Evolutionary conservation across 2,329 filamentous ascomycete species (phyloP), one percentile per base, ranked within the genome.

Genomic region (Nannizziopsis arthrosporioides): DNA sequence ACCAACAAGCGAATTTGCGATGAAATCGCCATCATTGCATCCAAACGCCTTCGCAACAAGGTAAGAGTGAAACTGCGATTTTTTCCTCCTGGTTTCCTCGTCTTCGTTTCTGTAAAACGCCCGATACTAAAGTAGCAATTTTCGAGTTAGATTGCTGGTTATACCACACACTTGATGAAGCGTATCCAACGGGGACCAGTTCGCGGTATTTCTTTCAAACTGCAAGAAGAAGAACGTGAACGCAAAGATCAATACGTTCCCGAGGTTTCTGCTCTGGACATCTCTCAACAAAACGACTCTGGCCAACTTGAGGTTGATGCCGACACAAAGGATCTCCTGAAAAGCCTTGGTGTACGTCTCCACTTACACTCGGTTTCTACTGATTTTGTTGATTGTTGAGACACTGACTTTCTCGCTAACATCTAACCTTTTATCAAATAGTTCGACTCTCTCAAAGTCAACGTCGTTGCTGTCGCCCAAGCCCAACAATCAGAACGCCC

Each of bases 221-320:
- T 98, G 54, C 92, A 98, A 78, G 92, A 98, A 79, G 92, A 98
- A 80, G 92, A 98, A 84, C 87, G 92, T 81, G 92, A 98, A 78
- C 85, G 92, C 72, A 98, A 98, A 85, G 92, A 98, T 79, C 92
- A 98, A 80, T 98, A 95, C 78, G 92, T 98, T 59, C 92, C 92
- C 68, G 92, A 98, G 77, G 80, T 98, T 63, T 98, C 93, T 54
- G 92, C 92, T 68, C 85, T 98, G 70, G 92, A 98, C 80, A 94
- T 95, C 78, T 82, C 84, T 68, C 87, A 27, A 27, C 22, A 94
- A 80, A 81, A 80, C 70, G 92, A 96, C 77, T 84, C 76, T 68
- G 92, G 92, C 66, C 83, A 89, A 73, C 80, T 98, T 64, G 90
- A 96, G 64, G 85, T 94, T 67, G 92, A 98, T 71, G 74, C 80